Percentiles rank a stretch among this genome's conserved stretches.
Conservation (phyloP, 2,329 filamentous ascomycete genomes). For the Dactylella cylindrospora region DNA sequence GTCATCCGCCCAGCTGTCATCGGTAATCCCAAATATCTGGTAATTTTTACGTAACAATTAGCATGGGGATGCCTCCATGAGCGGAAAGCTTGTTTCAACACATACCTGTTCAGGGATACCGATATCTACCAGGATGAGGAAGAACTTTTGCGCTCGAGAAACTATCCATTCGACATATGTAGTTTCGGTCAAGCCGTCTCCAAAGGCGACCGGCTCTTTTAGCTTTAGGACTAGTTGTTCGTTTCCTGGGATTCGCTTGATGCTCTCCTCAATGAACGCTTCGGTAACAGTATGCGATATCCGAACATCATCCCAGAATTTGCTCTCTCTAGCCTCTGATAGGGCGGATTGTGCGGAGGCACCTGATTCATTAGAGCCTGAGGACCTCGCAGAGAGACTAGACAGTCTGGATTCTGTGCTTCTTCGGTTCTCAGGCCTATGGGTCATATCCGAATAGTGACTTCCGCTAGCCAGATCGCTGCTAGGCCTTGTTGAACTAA, state of each 20-base stretch:
- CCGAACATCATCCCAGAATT: slow-evolving; percentile 38
- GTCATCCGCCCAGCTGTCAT: slow-evolving; percentile 74
- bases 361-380: slow-evolving; percentile 20
- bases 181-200: slow-evolving; percentile 68
- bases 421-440: slow-evolving; percentile 6
- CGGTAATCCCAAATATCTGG: slow-evolving; percentile 71
- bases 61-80: slow-evolving; percentile 7
- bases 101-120: slow-evolving; percentile 62
- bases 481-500: slow-evolving; percentile 21
- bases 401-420: slow-evolving; percentile 30
- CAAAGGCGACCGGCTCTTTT: slow-evolving; percentile 66
- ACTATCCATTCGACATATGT: slow-evolving; percentile 80
- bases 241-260: slow-evolving; percentile 12
- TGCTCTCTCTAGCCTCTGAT: slow-evolving; percentile 24
- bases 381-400: slow-evolving; percentile 24
- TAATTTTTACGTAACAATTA: slow-evolving; percentile 38
- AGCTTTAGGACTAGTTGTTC: slow-evolving; percentile 54
- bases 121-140: slow-evolving; percentile 70
- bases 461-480: slow-evolving; percentile 7
- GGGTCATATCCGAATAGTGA: slow-evolving; percentile 24
- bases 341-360: slow-evolving; percentile 15
- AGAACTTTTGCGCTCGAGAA: slow-evolving; percentile 67
- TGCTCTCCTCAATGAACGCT: slow-evolving; percentile 31
- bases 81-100: slow-evolving; percentile 17
- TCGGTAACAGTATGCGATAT: slow-evolving; percentile 29